Evolutionary conservation across 257 asterid species (phyloP).

Genomic region (Salvia hispanica): DNA sequence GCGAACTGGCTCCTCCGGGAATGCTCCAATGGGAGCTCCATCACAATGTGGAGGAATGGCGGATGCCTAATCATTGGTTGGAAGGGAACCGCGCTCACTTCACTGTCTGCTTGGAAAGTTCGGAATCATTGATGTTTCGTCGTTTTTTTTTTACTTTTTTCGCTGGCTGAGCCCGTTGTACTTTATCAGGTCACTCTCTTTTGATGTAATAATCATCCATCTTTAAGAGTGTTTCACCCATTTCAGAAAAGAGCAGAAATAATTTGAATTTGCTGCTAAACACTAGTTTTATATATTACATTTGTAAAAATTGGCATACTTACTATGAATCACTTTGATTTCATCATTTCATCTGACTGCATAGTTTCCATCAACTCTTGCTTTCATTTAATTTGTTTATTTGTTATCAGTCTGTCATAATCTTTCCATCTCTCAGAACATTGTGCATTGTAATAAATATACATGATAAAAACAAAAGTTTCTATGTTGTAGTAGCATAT

Average conservation of each 20-base stretch:
- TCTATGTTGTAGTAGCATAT: too few species aligned
- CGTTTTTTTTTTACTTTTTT: too few species aligned
- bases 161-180: too few species aligned
- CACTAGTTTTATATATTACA: too few species aligned
- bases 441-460: background rate
- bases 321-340: constrained; percentile 12
- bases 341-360: constrained; percentile 19
- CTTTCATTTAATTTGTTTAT: constrained; percentile 2
- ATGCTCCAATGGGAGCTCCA: constrained; percentile 37
- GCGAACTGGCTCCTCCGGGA: constrained; percentile 40
- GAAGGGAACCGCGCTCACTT: constrained; percentile 47
- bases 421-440: background rate
- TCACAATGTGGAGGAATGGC: constrained; percentile 40
- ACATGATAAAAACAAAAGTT: background rate
- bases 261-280: too few species aligned
- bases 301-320: too few species aligned
- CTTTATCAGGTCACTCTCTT: too few species aligned
- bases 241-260: too few species aligned
- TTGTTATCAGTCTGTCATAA: background rate
- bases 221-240: too few species aligned
- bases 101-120: constrained; percentile 53
- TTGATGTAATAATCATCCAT: too few species aligned
- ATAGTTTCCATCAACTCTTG: background rate
- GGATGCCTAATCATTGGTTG: constrained; percentile 48
- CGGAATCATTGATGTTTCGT: background rate